Evolutionary conservation across 352 stramenopile species (phyloP).

Genomic region (Phytophthora citrophthora): DNA sequence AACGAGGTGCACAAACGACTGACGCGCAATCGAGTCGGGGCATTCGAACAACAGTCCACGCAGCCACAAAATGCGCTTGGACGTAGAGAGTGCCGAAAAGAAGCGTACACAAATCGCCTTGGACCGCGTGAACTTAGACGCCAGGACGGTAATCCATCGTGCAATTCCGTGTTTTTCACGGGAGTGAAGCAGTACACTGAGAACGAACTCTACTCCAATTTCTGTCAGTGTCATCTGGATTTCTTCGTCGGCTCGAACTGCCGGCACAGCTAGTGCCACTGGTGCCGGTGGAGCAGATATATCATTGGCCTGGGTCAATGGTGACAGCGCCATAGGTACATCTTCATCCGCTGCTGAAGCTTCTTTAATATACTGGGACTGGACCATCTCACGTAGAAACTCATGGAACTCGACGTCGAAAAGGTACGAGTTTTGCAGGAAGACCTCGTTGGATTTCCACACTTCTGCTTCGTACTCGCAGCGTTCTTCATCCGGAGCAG

Average conservation of each 20-base stretch:
- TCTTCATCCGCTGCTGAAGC: slow-evolving; percentile 16
- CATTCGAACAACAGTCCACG: slow-evolving; percentile 83
- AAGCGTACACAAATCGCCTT: slow-evolving; percentile 77
- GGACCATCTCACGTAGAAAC: slow-evolving; percentile 92
- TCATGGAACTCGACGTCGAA: slow-evolving; percentile 96
- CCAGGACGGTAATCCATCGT: slow-evolving; percentile 81
- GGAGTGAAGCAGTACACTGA: slow-evolving; percentile 89
- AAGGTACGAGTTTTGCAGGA: slow-evolving; percentile 95
- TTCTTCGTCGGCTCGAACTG: slow-evolving; percentile 46
- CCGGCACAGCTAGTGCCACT: slow-evolving; percentile 24
- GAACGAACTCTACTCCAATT: slow-evolving; percentile 88
- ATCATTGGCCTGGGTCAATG: slow-evolving; percentile 16
- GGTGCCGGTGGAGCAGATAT: slow-evolving; percentile 26
- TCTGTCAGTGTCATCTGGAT: slow-evolving; percentile 76
- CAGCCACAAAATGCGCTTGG: slow-evolving; percentile 68
- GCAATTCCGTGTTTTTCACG: slow-evolving; percentile 88
- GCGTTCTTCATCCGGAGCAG: slow-evolving; percentile 43
- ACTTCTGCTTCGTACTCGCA: slow-evolving; percentile 93
- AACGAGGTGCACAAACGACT: slow-evolving; percentile 88
- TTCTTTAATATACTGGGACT: slow-evolving; percentile 83
- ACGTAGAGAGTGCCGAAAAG: slow-evolving; percentile 61
- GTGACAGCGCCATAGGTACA: slow-evolving; percentile 27
- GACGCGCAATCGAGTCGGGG: slow-evolving; percentile 83
- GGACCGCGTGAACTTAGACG: slow-evolving; percentile 73
- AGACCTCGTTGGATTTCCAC: slow-evolving; percentile 93